Evolutionary conservation across 2,329 filamentous ascomycete genomes (phyloP).

Genomic region (Lasiodiplodia hormozganensis): DNA sequence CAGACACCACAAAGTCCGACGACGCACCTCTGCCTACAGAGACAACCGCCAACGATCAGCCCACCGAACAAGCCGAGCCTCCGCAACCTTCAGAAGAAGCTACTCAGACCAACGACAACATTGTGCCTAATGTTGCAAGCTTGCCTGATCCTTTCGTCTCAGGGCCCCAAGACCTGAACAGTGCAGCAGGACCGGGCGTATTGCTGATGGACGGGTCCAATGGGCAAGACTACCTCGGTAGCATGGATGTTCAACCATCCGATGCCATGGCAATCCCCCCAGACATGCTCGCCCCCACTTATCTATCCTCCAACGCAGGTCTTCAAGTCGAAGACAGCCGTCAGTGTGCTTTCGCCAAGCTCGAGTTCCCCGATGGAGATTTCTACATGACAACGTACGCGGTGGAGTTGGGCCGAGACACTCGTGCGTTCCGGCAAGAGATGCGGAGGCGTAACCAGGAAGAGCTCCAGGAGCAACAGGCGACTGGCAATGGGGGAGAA

Average conservation of each 20-base stretch:
- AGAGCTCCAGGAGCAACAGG: constrained; percentile 54
- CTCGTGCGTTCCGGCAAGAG: constrained; percentile 62
- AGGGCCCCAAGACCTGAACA: constrained; percentile 1
- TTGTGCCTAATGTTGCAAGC: background rate
- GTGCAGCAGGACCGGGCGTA: background rate
- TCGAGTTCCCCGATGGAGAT: constrained; percentile 76
- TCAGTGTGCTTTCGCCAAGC: constrained; percentile 65
- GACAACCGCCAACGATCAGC: background rate
- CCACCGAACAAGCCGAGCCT: background rate
- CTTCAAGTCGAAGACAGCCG: constrained; percentile 26
- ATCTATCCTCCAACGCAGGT: background rate
- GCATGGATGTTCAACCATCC: constrained; percentile 26
- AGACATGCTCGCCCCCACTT: constrained; percentile 14
- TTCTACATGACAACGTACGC: constrained; percentile 81
- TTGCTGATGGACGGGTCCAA: constrained; percentile 15
- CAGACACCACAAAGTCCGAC: constrained; percentile 10
- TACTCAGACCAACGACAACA: background rate
- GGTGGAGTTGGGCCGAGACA: constrained; percentile 75
- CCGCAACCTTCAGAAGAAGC: background rate
- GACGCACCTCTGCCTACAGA: background rate
- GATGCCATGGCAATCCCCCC: constrained; percentile 22
- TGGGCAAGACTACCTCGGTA: constrained; percentile 3
- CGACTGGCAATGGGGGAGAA: constrained; percentile 31
- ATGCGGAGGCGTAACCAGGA: constrained; percentile 45
- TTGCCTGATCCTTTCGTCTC: constrained; percentile 13